Conservation (phyloP, 768 basidiomycete species). For the Scleroderma citrinum region DNA sequence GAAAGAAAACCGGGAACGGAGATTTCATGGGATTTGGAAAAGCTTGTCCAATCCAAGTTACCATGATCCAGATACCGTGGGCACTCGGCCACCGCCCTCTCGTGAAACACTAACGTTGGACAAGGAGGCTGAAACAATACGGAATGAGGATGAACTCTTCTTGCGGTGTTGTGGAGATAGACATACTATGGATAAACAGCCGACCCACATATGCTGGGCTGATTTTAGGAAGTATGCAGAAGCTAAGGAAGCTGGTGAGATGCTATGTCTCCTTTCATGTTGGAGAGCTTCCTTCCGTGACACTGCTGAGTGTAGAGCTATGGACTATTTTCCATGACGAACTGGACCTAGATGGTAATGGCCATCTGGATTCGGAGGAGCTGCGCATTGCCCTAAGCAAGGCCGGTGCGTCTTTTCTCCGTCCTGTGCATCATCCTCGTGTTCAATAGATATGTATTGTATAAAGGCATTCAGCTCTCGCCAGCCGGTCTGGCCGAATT, state of each 20-base stretch:
- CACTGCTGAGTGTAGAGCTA: conserved; percentile 48
- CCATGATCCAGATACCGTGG: conserved; percentile 21
- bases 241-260: conserved; percentile 73
- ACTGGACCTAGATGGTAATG: conserved; percentile 86
- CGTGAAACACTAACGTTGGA: conserved; percentile 37
- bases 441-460: not conserved
- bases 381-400: conserved; percentile 56
- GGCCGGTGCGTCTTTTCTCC: conserved; percentile 49
- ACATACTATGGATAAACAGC: conserved; percentile 34
- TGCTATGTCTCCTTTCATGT: conserved; percentile 6
- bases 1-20: conserved; percentile 50
- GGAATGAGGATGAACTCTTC: conserved; percentile 72
- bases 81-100: conserved; percentile 8
- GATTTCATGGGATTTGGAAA: conserved; percentile 59
- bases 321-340: conserved; percentile 91
- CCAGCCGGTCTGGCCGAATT: conserved; percentile 73
- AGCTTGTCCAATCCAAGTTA: conserved; percentile 38
- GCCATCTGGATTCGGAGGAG: conserved; percentile 65
- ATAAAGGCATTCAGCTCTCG: conserved; percentile 64
- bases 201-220: conserved; percentile 56
- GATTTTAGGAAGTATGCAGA: conserved; percentile 73
- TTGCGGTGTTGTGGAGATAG: conserved; percentile 40
- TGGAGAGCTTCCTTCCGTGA: conserved; percentile 11
- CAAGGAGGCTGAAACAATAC: conserved; percentile 50
- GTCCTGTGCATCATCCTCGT: conserved; percentile 14